Conservation (phyloP, 495 filamentous ascomycete genomes). For the Talaromyces nanjingensis region DNA sequence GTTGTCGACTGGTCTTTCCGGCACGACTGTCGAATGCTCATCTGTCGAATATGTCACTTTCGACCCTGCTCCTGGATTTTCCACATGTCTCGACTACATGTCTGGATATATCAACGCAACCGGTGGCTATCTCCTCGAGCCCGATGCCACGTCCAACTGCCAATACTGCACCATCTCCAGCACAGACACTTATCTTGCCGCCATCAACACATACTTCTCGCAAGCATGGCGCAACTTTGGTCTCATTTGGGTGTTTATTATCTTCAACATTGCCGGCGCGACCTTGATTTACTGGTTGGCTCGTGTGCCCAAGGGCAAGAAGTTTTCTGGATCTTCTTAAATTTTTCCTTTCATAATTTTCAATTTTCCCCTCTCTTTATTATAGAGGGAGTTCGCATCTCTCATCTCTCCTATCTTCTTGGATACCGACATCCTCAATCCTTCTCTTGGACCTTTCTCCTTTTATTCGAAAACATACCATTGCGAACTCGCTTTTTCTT, state of each 20-base stretch:
- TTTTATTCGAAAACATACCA: neutral
- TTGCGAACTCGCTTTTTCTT: neutral
- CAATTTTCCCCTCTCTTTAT: neutral
- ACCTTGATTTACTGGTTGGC: constrained; percentile 72
- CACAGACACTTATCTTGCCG: constrained; percentile 56
- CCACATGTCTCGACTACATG: constrained; percentile 56
- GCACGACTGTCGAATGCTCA: constrained; percentile 51
- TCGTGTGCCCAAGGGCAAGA: constrained; percentile 64
- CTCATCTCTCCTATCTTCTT: neutral
- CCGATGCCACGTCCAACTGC: constrained; percentile 47
- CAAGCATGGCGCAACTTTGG: constrained; percentile 69
- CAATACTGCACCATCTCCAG: constrained; percentile 50
- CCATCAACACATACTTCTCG: constrained; percentile 40
- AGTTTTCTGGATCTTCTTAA: neutral
- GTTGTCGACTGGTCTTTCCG: constrained; percentile 55
- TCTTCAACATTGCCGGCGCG: constrained; percentile 71
- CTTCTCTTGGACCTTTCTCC: neutral
- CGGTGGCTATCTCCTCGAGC: constrained; percentile 50
- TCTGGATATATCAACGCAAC: constrained; percentile 33
- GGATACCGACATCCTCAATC: neutral
- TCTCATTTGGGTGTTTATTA: constrained; percentile 60
- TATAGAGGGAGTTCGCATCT: neutral
- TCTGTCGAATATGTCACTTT: constrained; percentile 53
- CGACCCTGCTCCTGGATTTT: constrained; percentile 34
- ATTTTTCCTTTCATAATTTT: neutral